Evolutionary conservation across 495 filamentous ascomycete genomes (phyloP).

Genomic region (Neurospora intermedia): DNA sequence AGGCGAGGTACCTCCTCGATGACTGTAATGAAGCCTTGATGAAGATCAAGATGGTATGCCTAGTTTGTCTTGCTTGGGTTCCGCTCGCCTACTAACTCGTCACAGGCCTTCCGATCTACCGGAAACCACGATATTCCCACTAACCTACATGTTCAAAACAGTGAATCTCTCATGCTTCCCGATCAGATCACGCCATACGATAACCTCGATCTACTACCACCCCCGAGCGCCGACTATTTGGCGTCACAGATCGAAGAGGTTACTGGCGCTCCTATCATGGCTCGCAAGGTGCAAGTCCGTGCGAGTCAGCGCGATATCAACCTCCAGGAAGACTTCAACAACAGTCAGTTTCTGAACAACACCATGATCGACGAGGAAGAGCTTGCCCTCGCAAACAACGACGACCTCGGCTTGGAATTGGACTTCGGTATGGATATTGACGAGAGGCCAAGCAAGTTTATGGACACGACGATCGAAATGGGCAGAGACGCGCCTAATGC

Average conservation of each 20-base stretch:
- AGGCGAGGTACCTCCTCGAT: constrained; percentile 89
- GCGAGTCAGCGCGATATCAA: constrained; percentile 55
- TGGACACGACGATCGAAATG: constrained; percentile 66
- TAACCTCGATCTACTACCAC: constrained; percentile 53
- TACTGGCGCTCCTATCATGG: constrained; percentile 34
- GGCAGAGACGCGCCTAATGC: constrained; percentile 68
- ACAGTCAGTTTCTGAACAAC: constrained; percentile 61
- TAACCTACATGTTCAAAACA: constrained; percentile 49
- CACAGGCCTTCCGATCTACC: constrained; percentile 64
- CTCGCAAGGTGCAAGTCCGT: constrained; percentile 37
- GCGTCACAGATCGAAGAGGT: constrained; percentile 53
- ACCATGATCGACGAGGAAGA: constrained; percentile 45
- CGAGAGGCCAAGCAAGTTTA: constrained; percentile 27
- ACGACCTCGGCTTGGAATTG: constrained; percentile 47
- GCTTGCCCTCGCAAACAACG: constrained; percentile 38
- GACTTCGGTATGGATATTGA: constrained; percentile 50
- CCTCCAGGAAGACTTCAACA: constrained; percentile 45
- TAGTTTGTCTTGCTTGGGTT: background rate
- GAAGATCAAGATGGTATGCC: constrained; percentile 90
- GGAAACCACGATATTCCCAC: constrained; percentile 73
- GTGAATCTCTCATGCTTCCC: constrained; percentile 65
- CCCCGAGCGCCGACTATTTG: constrained; percentile 65
- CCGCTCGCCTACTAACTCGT: constrained; percentile 21
- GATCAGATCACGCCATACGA: constrained; percentile 86
- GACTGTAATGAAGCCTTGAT: constrained; percentile 95